Evolutionary conservation across 2,329 filamentous ascomycete species (phyloP).

Genomic region (Apiospora aurea): DNA sequence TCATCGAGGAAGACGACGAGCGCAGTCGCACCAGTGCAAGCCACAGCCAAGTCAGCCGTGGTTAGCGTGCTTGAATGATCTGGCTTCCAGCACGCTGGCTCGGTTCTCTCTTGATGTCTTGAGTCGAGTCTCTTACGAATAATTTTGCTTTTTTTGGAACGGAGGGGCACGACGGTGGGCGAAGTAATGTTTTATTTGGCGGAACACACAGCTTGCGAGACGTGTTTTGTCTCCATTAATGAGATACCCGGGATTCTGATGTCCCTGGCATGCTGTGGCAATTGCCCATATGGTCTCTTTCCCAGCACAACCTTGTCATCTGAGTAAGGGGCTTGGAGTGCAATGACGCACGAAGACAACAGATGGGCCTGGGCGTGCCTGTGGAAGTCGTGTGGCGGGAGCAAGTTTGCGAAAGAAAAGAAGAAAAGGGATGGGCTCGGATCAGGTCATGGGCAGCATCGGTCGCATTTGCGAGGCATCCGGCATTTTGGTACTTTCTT

Average conservation of each 20-base stretch:
- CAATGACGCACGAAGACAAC: not conserved
- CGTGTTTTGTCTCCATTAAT: not conserved
- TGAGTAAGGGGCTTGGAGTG: not conserved
- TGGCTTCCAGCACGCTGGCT: not conserved
- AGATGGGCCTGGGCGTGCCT: not conserved
- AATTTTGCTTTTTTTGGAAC: not conserved
- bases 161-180: not conserved
- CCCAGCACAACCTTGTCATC: not conserved
- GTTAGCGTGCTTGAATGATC: slow-evolving; percentile 29
- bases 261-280: not conserved
- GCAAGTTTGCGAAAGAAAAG: slow-evolving; percentile 9
- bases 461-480: slow-evolving; percentile 19
- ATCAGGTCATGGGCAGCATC: slow-evolving; percentile 18
- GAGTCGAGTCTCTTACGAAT: not conserved
- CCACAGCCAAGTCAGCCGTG: slow-evolving; percentile 66
- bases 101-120: not conserved
- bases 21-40: slow-evolving; percentile 77
- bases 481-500: slow-evolving; percentile 20
- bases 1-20: slow-evolving; percentile 86
- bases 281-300: not conserved
- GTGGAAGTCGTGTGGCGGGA: not conserved
- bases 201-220: not conserved
- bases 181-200: not conserved
- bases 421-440: not conserved
- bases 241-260: not conserved